Percentiles rank a stretch among this genome's conserved stretches.
These are phyloP conservation scores for Canna indica DNA, from an alignment of 176 grass and related monocot genomes.

Conservation along the genomic window DNA sequence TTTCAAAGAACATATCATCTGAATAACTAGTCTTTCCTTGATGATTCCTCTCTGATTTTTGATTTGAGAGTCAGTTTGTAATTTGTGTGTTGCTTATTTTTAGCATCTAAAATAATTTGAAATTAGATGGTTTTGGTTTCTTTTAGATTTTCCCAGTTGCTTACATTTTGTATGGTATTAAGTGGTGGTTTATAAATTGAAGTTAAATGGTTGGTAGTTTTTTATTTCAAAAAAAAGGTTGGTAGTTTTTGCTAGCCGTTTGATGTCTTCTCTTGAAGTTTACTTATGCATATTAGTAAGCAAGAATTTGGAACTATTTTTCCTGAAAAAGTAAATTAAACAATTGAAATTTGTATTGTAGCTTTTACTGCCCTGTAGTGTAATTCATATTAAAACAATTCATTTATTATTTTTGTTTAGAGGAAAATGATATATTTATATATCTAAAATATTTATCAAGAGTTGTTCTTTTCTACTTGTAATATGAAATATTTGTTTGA, in stretches of 20 bases:
- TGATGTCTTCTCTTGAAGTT: neutral
- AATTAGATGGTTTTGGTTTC: neutral
- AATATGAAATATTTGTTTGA: neutral
- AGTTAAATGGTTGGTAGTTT: neutral
- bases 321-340: neutral
- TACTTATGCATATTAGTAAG: neutral
- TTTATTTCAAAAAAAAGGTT: neutral
- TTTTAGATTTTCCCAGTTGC: neutral
- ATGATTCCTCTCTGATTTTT: neutral
- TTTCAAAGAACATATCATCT: constrained; percentile 13
- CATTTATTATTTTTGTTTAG: too few species aligned
- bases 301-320: neutral
- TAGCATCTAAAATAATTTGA: too few species aligned
- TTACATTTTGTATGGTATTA: neutral
- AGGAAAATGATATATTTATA: too few species aligned
- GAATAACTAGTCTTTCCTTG: neutral
- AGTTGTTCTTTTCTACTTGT: neutral
- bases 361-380: neutral
- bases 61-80: too few species aligned
- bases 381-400: too few species aligned
- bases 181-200: neutral
- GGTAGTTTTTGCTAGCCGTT: too few species aligned
- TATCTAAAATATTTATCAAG: neutral
- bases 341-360: neutral
- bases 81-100: too few species aligned